A percentile compares a stretch with the other conserved stretches of the same genome.
Evolutionary conservation across 2,329 filamentous ascomycete species (phyloP).

Genomic region (Trichoderma simmonsii): DNA sequence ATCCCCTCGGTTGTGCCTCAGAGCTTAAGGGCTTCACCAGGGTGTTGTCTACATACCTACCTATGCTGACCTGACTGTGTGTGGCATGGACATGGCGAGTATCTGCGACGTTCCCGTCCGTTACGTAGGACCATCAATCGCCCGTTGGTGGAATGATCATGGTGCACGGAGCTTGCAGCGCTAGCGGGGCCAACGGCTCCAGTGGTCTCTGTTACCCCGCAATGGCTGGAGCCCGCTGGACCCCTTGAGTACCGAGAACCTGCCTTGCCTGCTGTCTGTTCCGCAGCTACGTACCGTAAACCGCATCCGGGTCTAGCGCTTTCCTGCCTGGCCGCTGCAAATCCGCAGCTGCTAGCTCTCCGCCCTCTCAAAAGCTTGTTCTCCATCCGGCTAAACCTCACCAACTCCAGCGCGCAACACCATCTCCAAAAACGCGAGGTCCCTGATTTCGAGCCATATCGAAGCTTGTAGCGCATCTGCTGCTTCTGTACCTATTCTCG

Average conservation of each 20-base stretch:
- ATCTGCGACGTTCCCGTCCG: too few relatives aligned
- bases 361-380: slow-evolving; percentile 10
- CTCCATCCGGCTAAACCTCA: slow-evolving; percentile 17
- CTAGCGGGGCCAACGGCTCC: too few relatives aligned
- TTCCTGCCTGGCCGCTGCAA: slow-evolving; percentile 9
- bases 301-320: background rate
- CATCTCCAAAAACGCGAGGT: background rate
- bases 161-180: too few relatives aligned
- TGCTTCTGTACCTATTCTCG: background rate
- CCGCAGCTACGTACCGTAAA: background rate
- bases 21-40: slow-evolving; percentile 7
- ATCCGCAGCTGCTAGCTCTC: background rate
- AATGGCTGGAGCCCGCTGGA: too few relatives aligned
- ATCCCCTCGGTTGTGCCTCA: background rate
- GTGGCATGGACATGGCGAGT: too few relatives aligned
- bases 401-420: slow-evolving; percentile 1
- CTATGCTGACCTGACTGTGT: background rate
- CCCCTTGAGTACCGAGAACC: too few relatives aligned
- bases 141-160: too few relatives aligned
- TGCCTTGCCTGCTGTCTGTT: too few relatives aligned
- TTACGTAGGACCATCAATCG: too few relatives aligned
- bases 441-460: background rate
- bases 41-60: too few relatives aligned
- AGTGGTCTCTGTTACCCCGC: too few relatives aligned
- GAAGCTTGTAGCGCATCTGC: background rate